Evolutionary conservation across 768 basidiomycete genomes (phyloP).

Genomic region (Inosperma sp.): DNA sequence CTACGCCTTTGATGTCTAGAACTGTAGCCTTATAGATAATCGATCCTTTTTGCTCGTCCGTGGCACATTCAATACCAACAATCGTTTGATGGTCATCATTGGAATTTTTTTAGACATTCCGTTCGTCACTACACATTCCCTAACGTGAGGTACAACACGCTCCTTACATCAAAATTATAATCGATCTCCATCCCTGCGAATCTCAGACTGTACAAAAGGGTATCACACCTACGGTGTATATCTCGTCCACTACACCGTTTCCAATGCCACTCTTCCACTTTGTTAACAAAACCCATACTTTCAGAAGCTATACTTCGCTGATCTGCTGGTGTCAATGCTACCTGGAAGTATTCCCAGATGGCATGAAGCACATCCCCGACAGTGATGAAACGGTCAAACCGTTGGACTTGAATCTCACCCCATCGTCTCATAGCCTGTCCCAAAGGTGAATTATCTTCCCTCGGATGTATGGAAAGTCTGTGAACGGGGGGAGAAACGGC

Average conservation of each 20-base stretch:
- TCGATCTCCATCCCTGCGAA: slow-evolving; percentile 3
- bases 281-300: not conserved
- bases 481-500: slow-evolving; percentile 5
- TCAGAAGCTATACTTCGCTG: not conserved
- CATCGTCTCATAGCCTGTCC: slow-evolving; percentile 8
- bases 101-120: not conserved
- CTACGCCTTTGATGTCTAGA: no score
- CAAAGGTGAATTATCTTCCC: not conserved
- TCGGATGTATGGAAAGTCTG: not conserved
- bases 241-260: not conserved
- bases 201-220: not conserved
- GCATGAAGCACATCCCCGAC: slow-evolving; percentile 10
- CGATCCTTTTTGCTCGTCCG: no score
- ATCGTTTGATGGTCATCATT: not conserved
- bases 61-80: no score
- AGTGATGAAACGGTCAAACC: slow-evolving; percentile 5
- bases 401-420: slow-evolving; percentile 8
- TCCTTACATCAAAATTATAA: not conserved
- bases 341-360: slow-evolving; percentile 12
- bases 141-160: not conserved
- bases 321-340: slow-evolving; percentile 5
- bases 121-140: not conserved
- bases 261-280: not conserved
- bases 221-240: slow-evolving; percentile 2
- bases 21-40: no score